These are phyloP conservation scores for Fusarium sp. DNA, from an alignment of 2,329 filamentous ascomycete genomes.

Conservation along the genomic window DNA sequence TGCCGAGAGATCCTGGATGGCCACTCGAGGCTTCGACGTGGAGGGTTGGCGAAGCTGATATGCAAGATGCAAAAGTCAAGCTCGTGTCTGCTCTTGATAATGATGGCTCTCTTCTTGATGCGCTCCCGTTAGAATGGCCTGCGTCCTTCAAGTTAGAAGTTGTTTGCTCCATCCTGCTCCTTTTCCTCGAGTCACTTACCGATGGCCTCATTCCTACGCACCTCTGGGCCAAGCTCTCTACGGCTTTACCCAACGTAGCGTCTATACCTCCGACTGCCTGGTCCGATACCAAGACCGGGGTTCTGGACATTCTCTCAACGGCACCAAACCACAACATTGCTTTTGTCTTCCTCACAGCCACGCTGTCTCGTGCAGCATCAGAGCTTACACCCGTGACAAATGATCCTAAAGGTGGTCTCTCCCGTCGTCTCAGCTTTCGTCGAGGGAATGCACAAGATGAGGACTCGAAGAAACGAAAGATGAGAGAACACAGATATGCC, in stretches of 20 bases:
- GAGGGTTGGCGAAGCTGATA: conserved; percentile 40
- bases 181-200: conserved; percentile 78
- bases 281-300: conserved; percentile 58
- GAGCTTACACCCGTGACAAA: conserved; percentile 58
- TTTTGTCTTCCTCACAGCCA: conserved; percentile 87
- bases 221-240: conserved; percentile 77
- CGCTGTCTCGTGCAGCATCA: conserved; percentile 67
- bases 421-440: conserved; percentile 61
- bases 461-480: conserved; percentile 59
- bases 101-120: conserved; percentile 69
- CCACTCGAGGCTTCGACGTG: conserved; percentile 63
- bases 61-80: conserved; percentile 47
- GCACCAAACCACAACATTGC: conserved; percentile 85
- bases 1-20: conserved; percentile 69
- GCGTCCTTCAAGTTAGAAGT: conserved; percentile 78
- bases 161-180: conserved; percentile 74
- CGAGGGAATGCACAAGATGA: conserved; percentile 48
- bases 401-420: conserved; percentile 50
- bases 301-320: conserved; percentile 79
- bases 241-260: conserved; percentile 59
- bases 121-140: conserved; percentile 71
- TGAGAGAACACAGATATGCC: conserved; percentile 70
- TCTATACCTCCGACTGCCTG: conserved; percentile 44
- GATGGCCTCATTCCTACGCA: conserved; percentile 80
- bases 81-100: conserved; percentile 78